Evolutionary conservation across 225 moss, liverwort and hornwort genomes (phyloP).

Genomic region (Neckera pumila): DNA sequence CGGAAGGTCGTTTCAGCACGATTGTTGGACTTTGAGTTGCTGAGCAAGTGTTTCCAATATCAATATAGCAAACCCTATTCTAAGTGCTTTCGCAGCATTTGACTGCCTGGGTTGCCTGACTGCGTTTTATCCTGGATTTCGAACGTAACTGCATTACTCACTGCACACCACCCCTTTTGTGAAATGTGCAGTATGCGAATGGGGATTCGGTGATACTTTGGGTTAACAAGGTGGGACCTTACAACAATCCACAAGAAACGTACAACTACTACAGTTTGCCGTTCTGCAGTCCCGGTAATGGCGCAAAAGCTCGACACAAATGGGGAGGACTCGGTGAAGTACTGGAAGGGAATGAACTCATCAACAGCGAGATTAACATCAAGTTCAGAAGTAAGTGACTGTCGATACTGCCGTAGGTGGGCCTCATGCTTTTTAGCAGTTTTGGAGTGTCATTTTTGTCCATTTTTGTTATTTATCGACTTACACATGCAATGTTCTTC

Average conservation of each 20-base stretch:
- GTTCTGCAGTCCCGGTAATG: conserved; percentile 57
- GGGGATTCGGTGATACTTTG: conserved; percentile 77
- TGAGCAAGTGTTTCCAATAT: background rate
- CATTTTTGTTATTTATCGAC: background rate
- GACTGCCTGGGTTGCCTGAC: background rate
- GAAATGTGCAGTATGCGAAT: conserved; percentile 60
- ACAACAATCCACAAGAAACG: conserved; percentile 99
- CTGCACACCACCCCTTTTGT: background rate
- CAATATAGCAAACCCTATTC: background rate
- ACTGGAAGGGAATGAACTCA: conserved; percentile 95
- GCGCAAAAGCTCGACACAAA: conserved; percentile 57
- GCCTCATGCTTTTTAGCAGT: conserved; percentile 1
- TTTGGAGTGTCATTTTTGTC: background rate
- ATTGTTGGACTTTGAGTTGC: background rate
- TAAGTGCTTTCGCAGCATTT: background rate
- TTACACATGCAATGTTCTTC: background rate
- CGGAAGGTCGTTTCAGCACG: background rate
- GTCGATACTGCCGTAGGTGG: background rate
- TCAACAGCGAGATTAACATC: conserved; percentile 80
- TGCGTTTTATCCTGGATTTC: background rate
- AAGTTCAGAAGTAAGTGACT: conserved; percentile 67
- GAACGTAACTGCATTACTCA: background rate
- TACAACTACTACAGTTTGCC: conserved; percentile 98
- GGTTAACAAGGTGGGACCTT: conserved; percentile 99
- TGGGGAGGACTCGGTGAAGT: conserved; percentile 99